phyloP scores from a whole-genome alignment of 176 grass and related monocot species.

The Lolium rigidum region DNA sequence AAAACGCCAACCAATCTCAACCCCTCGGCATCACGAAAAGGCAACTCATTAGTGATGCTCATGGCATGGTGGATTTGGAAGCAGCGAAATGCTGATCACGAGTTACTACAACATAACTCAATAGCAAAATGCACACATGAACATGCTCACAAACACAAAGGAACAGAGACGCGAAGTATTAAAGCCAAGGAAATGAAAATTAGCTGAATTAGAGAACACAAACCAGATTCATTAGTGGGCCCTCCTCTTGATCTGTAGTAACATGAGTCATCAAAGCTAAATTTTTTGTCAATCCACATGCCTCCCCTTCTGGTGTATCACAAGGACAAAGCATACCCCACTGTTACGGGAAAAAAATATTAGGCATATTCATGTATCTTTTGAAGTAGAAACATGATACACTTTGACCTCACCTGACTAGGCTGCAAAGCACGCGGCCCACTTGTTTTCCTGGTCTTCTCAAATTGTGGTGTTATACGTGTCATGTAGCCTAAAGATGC shows the following conservation, averaged over 20 bases:
- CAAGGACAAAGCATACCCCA: conserved; percentile 99
- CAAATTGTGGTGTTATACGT: conserved; percentile 96
- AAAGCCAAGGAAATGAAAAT: conserved; percentile 23
- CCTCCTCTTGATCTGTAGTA: conserved; percentile 92
- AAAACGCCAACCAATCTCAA: not conserved
- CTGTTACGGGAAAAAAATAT: conserved; percentile 55
- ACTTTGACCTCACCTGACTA: conserved; percentile 71
- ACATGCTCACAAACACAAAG: not conserved
- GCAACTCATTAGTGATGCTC: not conserved
- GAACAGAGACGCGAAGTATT: conserved; percentile 4
- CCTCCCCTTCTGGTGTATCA: conserved; percentile 99
- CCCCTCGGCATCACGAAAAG: not conserved
- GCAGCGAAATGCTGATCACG: conserved; percentile 6
- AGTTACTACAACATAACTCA: conserved; percentile 2
- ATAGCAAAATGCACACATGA: conserved; percentile 24
- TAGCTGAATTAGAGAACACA: conserved; percentile 38
- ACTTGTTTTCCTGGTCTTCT: conserved; percentile 98
- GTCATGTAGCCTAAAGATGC: conserved; percentile 95
- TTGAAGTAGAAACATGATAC: not conserved
- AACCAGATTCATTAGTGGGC: conserved; percentile 82
- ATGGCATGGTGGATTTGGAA: not conserved
- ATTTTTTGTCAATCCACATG: conserved; percentile 97
- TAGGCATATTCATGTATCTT: conserved; percentile 1
- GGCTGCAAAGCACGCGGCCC: conserved; percentile 98
- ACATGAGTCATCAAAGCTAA: conserved; percentile 93